A percentile compares a stretch with the other conserved stretches of the same genome.
Evolutionary conservation across 1,284 basidiomycete species (phyloP).

Genomic region (Ceratobasidium papillatum): DNA sequence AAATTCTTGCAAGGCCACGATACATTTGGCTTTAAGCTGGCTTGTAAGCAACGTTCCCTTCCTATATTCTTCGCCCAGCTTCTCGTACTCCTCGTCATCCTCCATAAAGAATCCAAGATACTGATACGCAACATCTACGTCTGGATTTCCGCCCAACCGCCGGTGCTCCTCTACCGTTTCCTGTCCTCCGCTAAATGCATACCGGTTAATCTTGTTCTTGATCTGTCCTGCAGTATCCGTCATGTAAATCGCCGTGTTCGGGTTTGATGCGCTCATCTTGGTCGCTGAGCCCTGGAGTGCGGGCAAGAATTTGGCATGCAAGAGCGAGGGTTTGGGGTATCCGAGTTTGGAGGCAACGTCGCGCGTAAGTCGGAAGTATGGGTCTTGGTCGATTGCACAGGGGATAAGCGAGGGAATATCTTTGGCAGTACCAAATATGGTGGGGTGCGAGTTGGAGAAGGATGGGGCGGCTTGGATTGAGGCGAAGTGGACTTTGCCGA

Average conservation of each 20-base stretch:
- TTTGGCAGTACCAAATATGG: slow-evolving; percentile 88
- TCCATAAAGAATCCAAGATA: slow-evolving; percentile 98
- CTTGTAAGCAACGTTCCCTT: slow-evolving; percentile 89
- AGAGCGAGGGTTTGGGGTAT: slow-evolving; percentile 92
- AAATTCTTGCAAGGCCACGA: slow-evolving; percentile 83
- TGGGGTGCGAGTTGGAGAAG: slow-evolving; percentile 98
- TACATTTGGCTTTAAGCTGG: slow-evolving; percentile 92
- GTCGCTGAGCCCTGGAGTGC: slow-evolving; percentile 97
- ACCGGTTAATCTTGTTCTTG: slow-evolving; percentile 97
- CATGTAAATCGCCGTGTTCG: slow-evolving; percentile 95
- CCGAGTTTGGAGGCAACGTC: slow-evolving; percentile 94
- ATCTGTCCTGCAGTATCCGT: slow-evolving; percentile 92
- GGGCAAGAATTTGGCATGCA: slow-evolving; percentile 98
- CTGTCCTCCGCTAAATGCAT: slow-evolving; percentile 89
- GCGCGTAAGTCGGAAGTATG: slow-evolving; percentile 96
- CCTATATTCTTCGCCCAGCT: slow-evolving; percentile 90
- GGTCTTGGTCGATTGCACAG: slow-evolving; percentile 97
- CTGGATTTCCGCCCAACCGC: slow-evolving; percentile 87
- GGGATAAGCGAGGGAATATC: slow-evolving; percentile 96
- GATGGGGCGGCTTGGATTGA: slow-evolving; percentile 97
- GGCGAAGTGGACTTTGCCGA: slow-evolving; percentile 98
- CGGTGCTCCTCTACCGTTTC: slow-evolving; percentile 96
- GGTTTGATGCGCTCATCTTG: slow-evolving; percentile 97
- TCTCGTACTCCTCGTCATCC: slow-evolving; percentile 86
- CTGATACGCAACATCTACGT: slow-evolving; percentile 96